phyloP scores from a whole-genome alignment of 805 yeast species.

The Metschnikowia amazonensis region DNA sequence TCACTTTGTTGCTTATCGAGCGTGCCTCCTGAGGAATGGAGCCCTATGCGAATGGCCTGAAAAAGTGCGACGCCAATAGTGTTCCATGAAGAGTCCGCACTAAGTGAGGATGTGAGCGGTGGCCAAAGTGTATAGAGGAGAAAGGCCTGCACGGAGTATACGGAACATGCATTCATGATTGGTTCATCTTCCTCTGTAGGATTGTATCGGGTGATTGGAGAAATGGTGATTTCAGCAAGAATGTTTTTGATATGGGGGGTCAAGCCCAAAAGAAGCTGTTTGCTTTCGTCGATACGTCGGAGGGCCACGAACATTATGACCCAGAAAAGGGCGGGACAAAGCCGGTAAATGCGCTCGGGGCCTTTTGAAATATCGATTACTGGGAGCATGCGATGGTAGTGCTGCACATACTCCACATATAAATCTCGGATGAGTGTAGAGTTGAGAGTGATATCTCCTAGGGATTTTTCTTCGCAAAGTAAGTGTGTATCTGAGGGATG shows the following conservation, averaged over 20 bases:
- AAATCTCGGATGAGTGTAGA: constrained; percentile 59
- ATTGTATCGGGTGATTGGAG: constrained; percentile 82
- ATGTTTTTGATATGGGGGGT: constrained; percentile 71
- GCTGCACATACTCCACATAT: constrained; percentile 64
- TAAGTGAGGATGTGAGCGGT: constrained; percentile 86
- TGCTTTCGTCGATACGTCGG: constrained; percentile 49
- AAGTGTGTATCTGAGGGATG: no score
- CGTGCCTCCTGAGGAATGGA: constrained; percentile 54
- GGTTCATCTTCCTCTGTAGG: constrained; percentile 81
- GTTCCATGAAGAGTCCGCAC: constrained; percentile 95
- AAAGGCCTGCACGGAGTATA: constrained; percentile 91
- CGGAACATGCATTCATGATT: constrained; percentile 81
- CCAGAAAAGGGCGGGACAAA: constrained; percentile 93
- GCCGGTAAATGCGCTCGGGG: constrained; percentile 71
- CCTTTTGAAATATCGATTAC: constrained; percentile 80
- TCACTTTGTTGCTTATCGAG: background rate
- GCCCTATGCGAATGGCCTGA: constrained; percentile 88
- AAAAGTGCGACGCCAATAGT: constrained; percentile 90
- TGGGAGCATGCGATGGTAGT: constrained; percentile 83
- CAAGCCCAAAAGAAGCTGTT: constrained; percentile 51
- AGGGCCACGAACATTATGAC: constrained; percentile 82
- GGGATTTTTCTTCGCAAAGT: constrained; percentile 60
- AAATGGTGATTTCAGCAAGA: constrained; percentile 81
- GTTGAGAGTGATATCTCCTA: constrained; percentile 64
- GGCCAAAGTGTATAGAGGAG: constrained; percentile 92